Evolutionary conservation across 495 filamentous ascomycete species (phyloP).

Genomic region (Podospora appendiculata): DNA sequence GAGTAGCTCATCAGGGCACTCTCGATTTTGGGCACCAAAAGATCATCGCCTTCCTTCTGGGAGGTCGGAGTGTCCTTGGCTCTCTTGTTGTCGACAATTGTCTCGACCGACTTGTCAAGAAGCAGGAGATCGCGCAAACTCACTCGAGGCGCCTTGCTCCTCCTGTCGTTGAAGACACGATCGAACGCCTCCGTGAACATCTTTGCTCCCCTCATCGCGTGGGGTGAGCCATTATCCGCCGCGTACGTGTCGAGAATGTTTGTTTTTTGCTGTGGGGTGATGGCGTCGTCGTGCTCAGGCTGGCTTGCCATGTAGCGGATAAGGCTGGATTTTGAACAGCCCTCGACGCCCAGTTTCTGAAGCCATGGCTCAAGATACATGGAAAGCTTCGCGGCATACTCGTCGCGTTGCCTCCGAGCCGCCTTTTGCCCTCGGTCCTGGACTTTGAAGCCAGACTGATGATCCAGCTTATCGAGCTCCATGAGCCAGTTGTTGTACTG

Average conservation of each 20-base stretch:
- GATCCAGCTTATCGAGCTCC: constrained; percentile 42
- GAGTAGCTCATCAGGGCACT: constrained; percentile 34
- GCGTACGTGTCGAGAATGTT: constrained; percentile 31
- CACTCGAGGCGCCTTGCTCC: constrained; percentile 11
- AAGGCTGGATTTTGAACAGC: constrained; percentile 34
- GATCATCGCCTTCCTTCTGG: constrained; percentile 13
- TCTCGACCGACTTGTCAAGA: constrained; percentile 36
- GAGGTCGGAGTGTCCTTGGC: constrained; percentile 34
- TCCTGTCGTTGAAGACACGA: constrained; percentile 27
- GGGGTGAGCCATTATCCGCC: constrained; percentile 26
- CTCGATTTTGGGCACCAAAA: constrained; percentile 24
- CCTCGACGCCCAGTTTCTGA: constrained; percentile 28
- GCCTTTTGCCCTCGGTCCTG: constrained; percentile 31
- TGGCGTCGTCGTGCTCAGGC: constrained; percentile 24
- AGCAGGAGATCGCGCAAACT: constrained; percentile 35
- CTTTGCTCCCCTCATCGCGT: constrained; percentile 22
- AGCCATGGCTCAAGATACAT: constrained; percentile 40
- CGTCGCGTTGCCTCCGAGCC: constrained; percentile 30
- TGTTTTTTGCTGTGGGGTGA: constrained; percentile 37
- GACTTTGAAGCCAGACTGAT: constrained; percentile 38
- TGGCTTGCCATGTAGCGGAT: constrained; percentile 37
- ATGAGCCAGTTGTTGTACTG: constrained; percentile 38
- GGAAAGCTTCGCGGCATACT: constrained; percentile 33
- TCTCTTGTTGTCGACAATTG: constrained; percentile 35
- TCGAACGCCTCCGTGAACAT: constrained; percentile 39